Conservation (phyloP, 208 protist species). For the Leishmania guyanensis region DNA sequence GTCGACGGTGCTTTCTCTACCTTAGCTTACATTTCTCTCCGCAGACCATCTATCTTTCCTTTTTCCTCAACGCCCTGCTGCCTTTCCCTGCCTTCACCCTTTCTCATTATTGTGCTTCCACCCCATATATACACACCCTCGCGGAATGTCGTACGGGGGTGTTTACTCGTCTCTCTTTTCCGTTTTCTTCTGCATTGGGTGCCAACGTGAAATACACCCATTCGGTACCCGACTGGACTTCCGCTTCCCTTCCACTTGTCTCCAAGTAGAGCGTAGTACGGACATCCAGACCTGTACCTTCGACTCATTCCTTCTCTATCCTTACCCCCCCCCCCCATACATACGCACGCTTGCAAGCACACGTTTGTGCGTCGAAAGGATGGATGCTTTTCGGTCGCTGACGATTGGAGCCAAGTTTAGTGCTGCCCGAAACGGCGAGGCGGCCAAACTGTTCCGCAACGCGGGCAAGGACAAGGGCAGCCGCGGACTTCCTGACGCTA, state of each 20-base stretch:
- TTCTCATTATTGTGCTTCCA: no score
- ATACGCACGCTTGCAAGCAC: neutral
- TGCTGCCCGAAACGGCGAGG: constrained; percentile 44
- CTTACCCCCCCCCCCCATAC: neutral
- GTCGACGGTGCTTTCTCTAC: neutral
- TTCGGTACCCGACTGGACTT: neutral
- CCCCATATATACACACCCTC: neutral
- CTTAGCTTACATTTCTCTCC: neutral
- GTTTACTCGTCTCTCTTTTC: neutral
- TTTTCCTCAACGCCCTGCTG: neutral
- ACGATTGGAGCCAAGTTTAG: constrained; percentile 70
- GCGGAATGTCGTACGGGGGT: neutral
- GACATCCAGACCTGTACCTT: neutral
- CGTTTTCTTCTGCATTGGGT: neutral
- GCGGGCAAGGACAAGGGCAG: constrained; percentile 24
- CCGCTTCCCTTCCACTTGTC: neutral
- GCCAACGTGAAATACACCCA: neutral
- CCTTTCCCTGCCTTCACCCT: neutral
- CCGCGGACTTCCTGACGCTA: constrained; percentile 12
- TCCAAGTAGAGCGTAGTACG: neutral
- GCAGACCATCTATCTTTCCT: neutral
- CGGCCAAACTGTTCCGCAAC: constrained; percentile 61
- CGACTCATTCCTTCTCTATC: neutral
- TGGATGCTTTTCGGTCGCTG: constrained; percentile 71
- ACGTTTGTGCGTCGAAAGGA: constrained; percentile 6